A percentile compares a stretch with the other conserved stretches of the same genome.
phyloP scores from a whole-genome alignment of 2,329 filamentous ascomycete genomes.

The Neopestalotiopsis sp. region DNA sequence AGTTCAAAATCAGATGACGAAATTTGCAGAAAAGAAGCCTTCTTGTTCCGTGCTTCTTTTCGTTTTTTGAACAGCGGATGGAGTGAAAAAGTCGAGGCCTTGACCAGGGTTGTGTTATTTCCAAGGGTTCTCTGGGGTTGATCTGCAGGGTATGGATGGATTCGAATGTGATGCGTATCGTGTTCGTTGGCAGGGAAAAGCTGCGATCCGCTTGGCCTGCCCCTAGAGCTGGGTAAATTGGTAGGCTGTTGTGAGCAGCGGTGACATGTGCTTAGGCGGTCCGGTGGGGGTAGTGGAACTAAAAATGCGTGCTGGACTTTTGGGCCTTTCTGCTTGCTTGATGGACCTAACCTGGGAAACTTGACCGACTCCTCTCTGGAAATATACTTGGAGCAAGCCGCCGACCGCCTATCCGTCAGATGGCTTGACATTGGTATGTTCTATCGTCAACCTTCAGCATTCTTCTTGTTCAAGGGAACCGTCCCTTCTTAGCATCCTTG shows the following conservation, averaged over 20 bases:
- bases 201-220: background rate
- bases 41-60: background rate
- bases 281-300: background rate
- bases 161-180: background rate
- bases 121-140: background rate
- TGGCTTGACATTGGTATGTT: background rate
- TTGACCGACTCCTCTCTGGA: background rate
- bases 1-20: background rate
- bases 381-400: background rate
- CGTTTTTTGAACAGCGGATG: background rate
- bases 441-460: background rate
- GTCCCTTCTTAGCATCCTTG: background rate
- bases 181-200: background rate
- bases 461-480: background rate
- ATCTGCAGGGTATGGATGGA: slow-evolving; percentile 1
- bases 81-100: background rate
- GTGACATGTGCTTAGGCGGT: slow-evolving; percentile 9
- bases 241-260: background rate
- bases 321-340: background rate
- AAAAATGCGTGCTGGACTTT: background rate
- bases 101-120: background rate
- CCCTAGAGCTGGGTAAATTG: background rate
- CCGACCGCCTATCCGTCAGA: background rate
- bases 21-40: background rate
- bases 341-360: background rate